Base-by-base conservation (phyloP, 2,329 filamentous ascomycete genomes). In the Xylariomycetidae sp. region DNA sequence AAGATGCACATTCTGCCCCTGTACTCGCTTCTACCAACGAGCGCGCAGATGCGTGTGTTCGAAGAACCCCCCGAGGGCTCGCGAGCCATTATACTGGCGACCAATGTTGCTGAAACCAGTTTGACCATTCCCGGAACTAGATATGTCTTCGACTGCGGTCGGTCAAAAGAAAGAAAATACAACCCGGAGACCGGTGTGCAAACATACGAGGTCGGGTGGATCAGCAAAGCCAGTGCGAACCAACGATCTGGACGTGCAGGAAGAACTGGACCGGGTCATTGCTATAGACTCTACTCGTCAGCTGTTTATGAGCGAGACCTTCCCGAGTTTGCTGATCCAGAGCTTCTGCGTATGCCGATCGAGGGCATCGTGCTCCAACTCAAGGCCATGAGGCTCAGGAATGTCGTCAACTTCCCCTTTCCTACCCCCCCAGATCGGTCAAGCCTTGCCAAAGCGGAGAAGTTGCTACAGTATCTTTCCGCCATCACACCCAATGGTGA, bases 101-200 rank as follows among this genome's bases (percentile, higher is more conserved):
- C 92, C 27, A 98, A 98, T 59, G 88, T 98, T 27, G 92, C 92
- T 0, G 92, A 98, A 61, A 98, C 92, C 0, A 94, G 86, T 75
- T 72, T 98, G 56, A 98, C 92, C 1, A 98, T 98, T 37, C 90
- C 92, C 0, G 89, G 88, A 2, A 89, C 94, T 41, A 80, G 87
- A 40, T 98, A 96, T 54, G 92, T 98, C 7, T 96, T 98, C 31
- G 51, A 54, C 23, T 46, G 86, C 45, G 92, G 92, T 20, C 75
- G 94, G 31, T 84, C 86, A 22, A 98, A 98, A 59, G 89, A 96
- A 58, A 83, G 90, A 42, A 85, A 82, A 37, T 97, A 92, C 51
- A 86, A 97, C 55, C 73, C 78, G n/a, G 66, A 77, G 9, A 96
- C 85, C 7, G 90, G 90, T 4, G 90, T 98, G 1, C 92, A 98